These are phyloP conservation scores for Serendipita sp. DNA, from an alignment of 768 basidiomycete species.

Conservation along the genomic window DNA sequence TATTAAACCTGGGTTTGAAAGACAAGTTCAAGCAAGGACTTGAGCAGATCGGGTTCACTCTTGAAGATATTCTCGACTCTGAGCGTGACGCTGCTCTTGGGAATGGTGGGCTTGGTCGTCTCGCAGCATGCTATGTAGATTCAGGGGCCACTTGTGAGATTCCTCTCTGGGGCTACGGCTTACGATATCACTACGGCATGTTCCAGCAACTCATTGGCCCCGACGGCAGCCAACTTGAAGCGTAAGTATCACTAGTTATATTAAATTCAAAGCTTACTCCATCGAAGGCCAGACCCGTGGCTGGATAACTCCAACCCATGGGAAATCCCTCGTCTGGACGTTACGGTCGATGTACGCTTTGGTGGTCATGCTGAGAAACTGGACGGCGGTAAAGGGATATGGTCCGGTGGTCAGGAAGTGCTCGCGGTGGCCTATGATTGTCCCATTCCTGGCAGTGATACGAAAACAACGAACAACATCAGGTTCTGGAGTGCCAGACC, in stretches of 20 bases:
- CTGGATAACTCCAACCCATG: conserved; percentile 74
- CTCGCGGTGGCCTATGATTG: conserved; percentile 87
- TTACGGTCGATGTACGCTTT: conserved; percentile 73
- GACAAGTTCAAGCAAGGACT: conserved; percentile 51
- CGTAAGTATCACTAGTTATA: conserved; percentile 18
- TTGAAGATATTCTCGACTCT: conserved; percentile 72
- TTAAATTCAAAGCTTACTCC: neutral
- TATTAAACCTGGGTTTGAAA: conserved; percentile 80
- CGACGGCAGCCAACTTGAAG: conserved; percentile 65
- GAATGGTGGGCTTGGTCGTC: conserved; percentile 86
- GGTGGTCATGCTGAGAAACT: conserved; percentile 67
- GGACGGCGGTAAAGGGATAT: conserved; percentile 40
- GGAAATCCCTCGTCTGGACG: conserved; percentile 76
- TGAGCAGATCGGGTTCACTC: conserved; percentile 67
- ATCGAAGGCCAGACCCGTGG: conserved; percentile 66
- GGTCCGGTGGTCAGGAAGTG: conserved; percentile 88
- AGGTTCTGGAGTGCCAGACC: conserved; percentile 41
- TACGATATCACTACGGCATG: conserved; percentile 88
- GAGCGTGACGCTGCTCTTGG: conserved; percentile 92
- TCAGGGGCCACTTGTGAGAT: conserved; percentile 80
- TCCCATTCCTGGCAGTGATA: conserved; percentile 75
- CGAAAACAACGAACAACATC: conserved; percentile 79
- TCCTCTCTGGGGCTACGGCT: conserved; percentile 89
- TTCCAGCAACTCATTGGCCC: conserved; percentile 86
- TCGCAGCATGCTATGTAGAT: conserved; percentile 95